Evolutionary conservation across 768 basidiomycete species (phyloP).

Genomic region (Suillus fuscotomentosus): DNA sequence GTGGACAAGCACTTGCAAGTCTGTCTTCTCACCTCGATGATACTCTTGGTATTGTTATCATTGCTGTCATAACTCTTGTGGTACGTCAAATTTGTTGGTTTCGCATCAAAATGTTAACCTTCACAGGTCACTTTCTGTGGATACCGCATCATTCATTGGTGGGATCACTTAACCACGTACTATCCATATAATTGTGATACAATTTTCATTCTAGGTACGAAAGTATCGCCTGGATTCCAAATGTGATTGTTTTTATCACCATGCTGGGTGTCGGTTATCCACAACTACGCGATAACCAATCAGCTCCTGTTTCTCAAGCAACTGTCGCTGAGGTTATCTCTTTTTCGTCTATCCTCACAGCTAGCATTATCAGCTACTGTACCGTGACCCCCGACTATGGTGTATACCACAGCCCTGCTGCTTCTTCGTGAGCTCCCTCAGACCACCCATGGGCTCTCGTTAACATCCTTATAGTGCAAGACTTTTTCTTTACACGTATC

Average conservation of each 20-base stretch:
- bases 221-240: slow-evolving; percentile 71
- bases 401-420: slow-evolving; percentile 49
- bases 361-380: slow-evolving; percentile 44
- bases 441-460: background rate
- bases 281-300: slow-evolving; percentile 47
- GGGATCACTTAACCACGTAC: slow-evolving; percentile 6
- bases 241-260: slow-evolving; percentile 64
- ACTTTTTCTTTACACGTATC: slow-evolving; percentile 46
- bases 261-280: slow-evolving; percentile 69
- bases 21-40: slow-evolving; percentile 35
- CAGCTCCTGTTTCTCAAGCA: slow-evolving; percentile 34
- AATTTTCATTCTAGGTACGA: slow-evolving; percentile 58
- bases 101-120: background rate
- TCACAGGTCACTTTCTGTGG: slow-evolving; percentile 62
- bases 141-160: slow-evolving; percentile 60
- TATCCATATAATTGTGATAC: background rate
- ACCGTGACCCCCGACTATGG: slow-evolving; percentile 48
- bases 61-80: slow-evolving; percentile 28
- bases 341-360: slow-evolving; percentile 43
- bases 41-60: slow-evolving; percentile 33
- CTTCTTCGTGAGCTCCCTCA: slow-evolving; percentile 49
- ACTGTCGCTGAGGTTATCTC: slow-evolving; percentile 37
- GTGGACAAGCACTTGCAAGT: slow-evolving; percentile 58
- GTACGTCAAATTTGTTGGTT: slow-evolving; percentile 16
- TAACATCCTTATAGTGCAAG: slow-evolving; percentile 25